Conservation (phyloP, 257 asterid genomes). For the Scutellaria baicalensis region DNA sequence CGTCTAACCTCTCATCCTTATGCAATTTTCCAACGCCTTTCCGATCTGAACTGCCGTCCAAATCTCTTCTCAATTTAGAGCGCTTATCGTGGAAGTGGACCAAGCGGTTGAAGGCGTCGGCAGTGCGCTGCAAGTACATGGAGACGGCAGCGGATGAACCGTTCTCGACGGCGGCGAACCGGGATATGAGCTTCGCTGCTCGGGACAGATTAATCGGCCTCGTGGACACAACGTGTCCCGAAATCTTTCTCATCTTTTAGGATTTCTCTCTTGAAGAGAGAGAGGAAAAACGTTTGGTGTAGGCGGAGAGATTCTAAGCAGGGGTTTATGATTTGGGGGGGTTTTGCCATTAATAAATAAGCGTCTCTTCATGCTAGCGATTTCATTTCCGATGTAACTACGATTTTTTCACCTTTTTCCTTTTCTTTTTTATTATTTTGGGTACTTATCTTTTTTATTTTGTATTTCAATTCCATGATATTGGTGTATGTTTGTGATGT, state of each 20-base stretch:
- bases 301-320: neutral
- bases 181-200: slow-evolving; percentile 12
- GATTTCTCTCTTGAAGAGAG: neutral
- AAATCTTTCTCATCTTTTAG: neutral
- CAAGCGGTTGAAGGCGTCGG: slow-evolving; percentile 43
- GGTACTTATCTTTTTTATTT: too few species aligned
- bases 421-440: too few species aligned
- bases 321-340: neutral
- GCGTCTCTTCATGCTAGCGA: too few species aligned
- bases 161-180: slow-evolving; percentile 14
- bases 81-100: slow-evolving; percentile 35
- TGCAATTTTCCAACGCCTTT: neutral
- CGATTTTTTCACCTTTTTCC: too few species aligned
- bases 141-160: slow-evolving; percentile 8
- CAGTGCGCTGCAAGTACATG: slow-evolving; percentile 21
- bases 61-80: neutral
- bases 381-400: too few species aligned
- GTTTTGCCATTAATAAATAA: too few species aligned
- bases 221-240: neutral
- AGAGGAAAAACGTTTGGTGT: neutral
- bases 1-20: neutral
- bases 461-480: too few species aligned
- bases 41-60: neutral
- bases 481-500: too few species aligned
- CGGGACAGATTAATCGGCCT: neutral